Evolutionary conservation across 108 stramenopile genomes (phyloP).

Genomic region (Pseudonitzschia multistriata): DNA sequence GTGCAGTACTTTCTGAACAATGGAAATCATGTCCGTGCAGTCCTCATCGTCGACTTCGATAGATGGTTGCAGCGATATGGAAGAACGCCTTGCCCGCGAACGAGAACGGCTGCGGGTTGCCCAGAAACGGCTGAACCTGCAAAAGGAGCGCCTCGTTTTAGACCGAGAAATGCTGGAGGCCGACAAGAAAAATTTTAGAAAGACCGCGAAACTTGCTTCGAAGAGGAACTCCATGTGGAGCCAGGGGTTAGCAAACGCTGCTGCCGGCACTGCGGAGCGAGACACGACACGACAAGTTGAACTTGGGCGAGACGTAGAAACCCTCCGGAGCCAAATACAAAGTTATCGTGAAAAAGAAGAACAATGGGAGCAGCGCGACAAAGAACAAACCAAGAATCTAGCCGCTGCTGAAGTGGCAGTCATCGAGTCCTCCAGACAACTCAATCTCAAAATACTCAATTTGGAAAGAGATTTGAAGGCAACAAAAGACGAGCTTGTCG

Average conservation of each 20-base stretch:
- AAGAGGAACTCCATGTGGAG: not conserved
- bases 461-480: conserved; percentile 9
- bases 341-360: not conserved
- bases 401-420: not conserved
- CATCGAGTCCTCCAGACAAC: not conserved
- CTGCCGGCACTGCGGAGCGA: not conserved
- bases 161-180: conserved; percentile 31
- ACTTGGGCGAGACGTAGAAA: not conserved
- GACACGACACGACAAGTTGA: not conserved
- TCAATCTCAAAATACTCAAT: not conserved
- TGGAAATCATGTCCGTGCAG: no score
- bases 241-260: not conserved
- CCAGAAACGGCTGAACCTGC: conserved; percentile 20
- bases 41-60: not conserved
- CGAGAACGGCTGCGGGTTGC: conserved; percentile 19
- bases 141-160: conserved; percentile 28
- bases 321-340: not conserved
- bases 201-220: conserved; percentile 8
- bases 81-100: not conserved
- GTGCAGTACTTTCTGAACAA: no score
- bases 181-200: conserved; percentile 29
- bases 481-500: not conserved
- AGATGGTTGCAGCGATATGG: not conserved
- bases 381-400: not conserved
- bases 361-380: not conserved